Percentiles rank a stretch among this genome's conserved stretches.
These are phyloP conservation scores for Dactylorhiza incarnata DNA, from an alignment of 106 monocot species.

Conservation along the genomic window DNA sequence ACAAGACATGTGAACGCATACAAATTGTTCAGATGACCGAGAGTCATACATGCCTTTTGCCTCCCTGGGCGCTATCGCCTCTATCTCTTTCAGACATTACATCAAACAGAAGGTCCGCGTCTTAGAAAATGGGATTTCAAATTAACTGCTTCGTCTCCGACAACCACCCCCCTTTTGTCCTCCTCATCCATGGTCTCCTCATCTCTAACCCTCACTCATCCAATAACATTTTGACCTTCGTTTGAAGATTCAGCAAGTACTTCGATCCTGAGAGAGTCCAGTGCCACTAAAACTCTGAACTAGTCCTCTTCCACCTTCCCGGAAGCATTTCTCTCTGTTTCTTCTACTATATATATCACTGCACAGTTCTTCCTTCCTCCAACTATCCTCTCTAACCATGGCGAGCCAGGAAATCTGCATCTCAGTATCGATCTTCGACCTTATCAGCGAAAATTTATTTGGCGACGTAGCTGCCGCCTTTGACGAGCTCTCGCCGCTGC, in stretches of 20 bases:
- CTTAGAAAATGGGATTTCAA: not conserved
- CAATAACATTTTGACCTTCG: not conserved
- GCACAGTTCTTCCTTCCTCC: not conserved
- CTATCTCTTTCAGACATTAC: not conserved
- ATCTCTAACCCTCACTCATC: not conserved
- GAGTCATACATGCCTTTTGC: not conserved
- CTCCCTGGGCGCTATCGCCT: not conserved
- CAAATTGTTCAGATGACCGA: not conserved
- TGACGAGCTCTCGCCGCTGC: not conserved
- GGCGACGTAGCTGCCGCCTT: not conserved
- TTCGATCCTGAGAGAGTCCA: not conserved
- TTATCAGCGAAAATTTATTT: conserved; percentile 25
- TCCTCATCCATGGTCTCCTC: not conserved
- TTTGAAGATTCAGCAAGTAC: not conserved
- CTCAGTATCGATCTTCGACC: conserved; percentile 19
- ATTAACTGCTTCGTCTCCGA: not conserved
- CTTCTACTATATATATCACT: not conserved
- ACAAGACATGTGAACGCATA: too few relatives aligned
- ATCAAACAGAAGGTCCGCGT: not conserved
- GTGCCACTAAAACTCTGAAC: not conserved
- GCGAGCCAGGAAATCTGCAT: not conserved
- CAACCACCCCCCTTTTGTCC: not conserved
- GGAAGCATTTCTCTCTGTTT: not conserved
- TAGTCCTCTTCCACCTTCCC: not conserved
- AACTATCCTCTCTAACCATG: not conserved